phyloP scores from a whole-genome alignment of 2,329 filamentous ascomycete genomes.

The Paradendryphiella salina region DNA sequence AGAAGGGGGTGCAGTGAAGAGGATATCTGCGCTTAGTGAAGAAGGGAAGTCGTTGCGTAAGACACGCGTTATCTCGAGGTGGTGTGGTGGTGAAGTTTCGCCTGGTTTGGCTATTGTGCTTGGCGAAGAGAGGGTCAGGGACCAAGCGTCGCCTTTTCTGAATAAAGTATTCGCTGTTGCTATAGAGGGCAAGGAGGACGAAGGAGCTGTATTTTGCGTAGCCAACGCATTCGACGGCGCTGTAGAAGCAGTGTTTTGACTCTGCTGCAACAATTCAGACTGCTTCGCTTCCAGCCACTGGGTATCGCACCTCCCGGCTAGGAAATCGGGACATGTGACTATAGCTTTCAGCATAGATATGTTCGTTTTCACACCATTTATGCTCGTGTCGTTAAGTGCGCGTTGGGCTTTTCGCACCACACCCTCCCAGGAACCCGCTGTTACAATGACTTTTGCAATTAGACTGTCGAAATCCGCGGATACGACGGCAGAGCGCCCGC shows the following conservation, averaged over 20 bases:
- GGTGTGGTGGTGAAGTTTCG: slow-evolving; percentile 45
- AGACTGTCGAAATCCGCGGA: slow-evolving; percentile 63
- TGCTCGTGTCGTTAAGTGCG: slow-evolving; percentile 59
- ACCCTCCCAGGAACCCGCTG: slow-evolving; percentile 57
- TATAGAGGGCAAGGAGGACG: slow-evolving; percentile 5
- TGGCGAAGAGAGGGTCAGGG: slow-evolving; percentile 49
- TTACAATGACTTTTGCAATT: slow-evolving; percentile 63
- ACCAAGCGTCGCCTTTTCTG: slow-evolving; percentile 63
- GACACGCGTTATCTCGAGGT: slow-evolving; percentile 59
- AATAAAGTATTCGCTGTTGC: slow-evolving; percentile 52
- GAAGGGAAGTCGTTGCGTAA: slow-evolving; percentile 64
- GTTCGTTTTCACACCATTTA: slow-evolving; percentile 64
- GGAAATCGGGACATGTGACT: slow-evolving; percentile 56
- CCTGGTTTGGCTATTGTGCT: slow-evolving; percentile 2
- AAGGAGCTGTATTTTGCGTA: neutral
- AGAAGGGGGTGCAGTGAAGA: slow-evolving; percentile 55
- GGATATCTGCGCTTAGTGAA: slow-evolving; percentile 58
- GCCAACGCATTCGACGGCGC: neutral
- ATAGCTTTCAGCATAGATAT: slow-evolving; percentile 59
- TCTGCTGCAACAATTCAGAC: slow-evolving; percentile 43
- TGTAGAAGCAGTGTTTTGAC: slow-evolving; percentile 8
- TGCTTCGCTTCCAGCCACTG: slow-evolving; percentile 62
- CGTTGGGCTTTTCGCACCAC: slow-evolving; percentile 58
- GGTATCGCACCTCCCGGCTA: slow-evolving; percentile 55
- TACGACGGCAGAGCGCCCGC: slow-evolving; percentile 50